These are phyloP conservation scores for Aspergillus sp. DNA, from an alignment of 2,329 filamentous ascomycete species.

Conservation along the genomic window DNA sequence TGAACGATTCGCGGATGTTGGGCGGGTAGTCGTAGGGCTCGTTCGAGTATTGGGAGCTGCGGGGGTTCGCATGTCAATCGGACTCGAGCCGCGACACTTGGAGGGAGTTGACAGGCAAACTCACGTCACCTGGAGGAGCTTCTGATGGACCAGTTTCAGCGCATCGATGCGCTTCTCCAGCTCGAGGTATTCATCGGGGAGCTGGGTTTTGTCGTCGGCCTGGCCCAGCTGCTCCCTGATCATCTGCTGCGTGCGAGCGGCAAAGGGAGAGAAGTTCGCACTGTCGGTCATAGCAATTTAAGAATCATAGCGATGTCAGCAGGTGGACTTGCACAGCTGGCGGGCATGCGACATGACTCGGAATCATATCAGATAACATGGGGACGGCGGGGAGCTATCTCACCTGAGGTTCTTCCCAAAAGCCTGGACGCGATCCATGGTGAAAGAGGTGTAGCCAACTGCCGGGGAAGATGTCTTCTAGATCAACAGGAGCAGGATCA, in stretches of 20 bases:
- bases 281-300: conserved; percentile 49
- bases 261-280: conserved; percentile 81
- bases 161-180: conserved; percentile 98
- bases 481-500: conserved; percentile 2
- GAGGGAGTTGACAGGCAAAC: conserved; percentile 27
- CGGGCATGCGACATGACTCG: background rate
- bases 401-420: conserved; percentile 64
- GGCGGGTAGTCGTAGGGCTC: conserved; percentile 87
- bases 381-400: conserved; percentile 18
- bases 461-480: background rate
- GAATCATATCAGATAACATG: conserved; percentile 2
- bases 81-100: background rate
- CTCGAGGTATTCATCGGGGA: conserved; percentile 94
- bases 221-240: conserved; percentile 96
- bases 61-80: background rate
- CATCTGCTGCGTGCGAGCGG: conserved; percentile 89
- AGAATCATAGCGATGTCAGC: conserved; percentile 18
- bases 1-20: conserved; percentile 96
- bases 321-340: conserved; percentile 7
- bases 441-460: conserved; percentile 3
- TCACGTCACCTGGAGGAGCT: conserved; percentile 92
- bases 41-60: conserved; percentile 83
- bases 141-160: conserved; percentile 91
- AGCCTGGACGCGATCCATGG: conserved; percentile 60
- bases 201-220: conserved; percentile 93